Percentiles rank a stretch among this genome's conserved stretches.
Evolutionary conservation across 2,329 filamentous ascomycete genomes (phyloP).

Genomic region (Colletotrichum cuscutae): DNA sequence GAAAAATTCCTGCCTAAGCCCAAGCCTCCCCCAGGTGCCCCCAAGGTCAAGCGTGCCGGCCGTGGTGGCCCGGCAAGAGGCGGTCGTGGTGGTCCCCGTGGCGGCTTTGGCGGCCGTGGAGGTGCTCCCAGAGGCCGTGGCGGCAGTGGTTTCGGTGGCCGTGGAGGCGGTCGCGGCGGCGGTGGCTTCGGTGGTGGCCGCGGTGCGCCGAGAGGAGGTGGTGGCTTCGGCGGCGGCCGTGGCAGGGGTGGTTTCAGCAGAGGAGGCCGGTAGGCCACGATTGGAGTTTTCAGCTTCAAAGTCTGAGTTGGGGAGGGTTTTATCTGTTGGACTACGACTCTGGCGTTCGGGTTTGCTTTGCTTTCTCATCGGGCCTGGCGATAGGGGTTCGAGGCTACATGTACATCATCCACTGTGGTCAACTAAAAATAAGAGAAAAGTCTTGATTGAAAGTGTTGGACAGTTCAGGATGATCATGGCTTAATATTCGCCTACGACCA

Average conservation of each 20-base stretch:
- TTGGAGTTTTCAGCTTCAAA: neutral
- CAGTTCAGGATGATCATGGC: neutral
- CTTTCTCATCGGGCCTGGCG: slow-evolving; percentile 29
- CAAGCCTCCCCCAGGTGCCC: slow-evolving; percentile 76
- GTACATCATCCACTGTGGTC: slow-evolving; percentile 33
- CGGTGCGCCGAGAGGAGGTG: slow-evolving; percentile 36
- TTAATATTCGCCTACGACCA: neutral
- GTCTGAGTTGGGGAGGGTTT: slow-evolving; percentile 24
- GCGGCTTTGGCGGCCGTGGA: slow-evolving; percentile 39
- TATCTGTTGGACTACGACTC: slow-evolving; percentile 33
- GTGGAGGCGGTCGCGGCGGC: slow-evolving; percentile 23
- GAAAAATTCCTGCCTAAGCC: slow-evolving; percentile 98
- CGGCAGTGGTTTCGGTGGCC: slow-evolving; percentile 42
- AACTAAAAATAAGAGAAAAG: slow-evolving; percentile 24
- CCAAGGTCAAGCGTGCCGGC: slow-evolving; percentile 69
- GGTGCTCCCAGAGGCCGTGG: slow-evolving; percentile 39
- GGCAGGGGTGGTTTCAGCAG: slow-evolving; percentile 36
- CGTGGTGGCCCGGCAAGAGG: slow-evolving; percentile 52
- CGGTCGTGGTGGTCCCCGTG: slow-evolving; percentile 53
- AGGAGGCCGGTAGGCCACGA: slow-evolving; percentile 23
- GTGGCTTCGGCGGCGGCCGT: slow-evolving; percentile 29
- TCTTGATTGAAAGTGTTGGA: slow-evolving; percentile 5
- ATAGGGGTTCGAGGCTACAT: slow-evolving; percentile 29
- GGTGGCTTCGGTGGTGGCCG: slow-evolving; percentile 36
- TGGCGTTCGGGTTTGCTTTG: slow-evolving; percentile 35